Percentiles rank a stretch among this genome's conserved stretches.
phyloP scores from a whole-genome alignment of 2,329 filamentous ascomycete species.

The Davidsoniella virescens region DNA sequence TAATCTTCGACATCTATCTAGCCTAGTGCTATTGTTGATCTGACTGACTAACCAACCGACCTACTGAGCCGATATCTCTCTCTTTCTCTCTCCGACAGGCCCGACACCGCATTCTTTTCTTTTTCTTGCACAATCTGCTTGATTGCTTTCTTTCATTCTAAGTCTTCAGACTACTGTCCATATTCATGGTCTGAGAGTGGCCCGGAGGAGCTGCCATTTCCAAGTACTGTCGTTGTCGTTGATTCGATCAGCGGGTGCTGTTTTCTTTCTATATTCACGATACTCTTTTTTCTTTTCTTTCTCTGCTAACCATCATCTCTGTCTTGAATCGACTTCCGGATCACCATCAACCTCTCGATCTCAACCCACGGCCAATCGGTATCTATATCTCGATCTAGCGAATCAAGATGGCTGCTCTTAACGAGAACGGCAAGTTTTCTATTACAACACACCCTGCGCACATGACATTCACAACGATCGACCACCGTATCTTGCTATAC shows the following conservation, averaged over 20 bases:
- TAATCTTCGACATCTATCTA: not conserved
- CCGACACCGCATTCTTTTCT: not conserved
- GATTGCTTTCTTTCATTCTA: not conserved
- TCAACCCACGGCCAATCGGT: not conserved
- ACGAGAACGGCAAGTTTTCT: constrained; percentile 7
- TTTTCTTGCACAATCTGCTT: not conserved
- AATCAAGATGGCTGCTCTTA: constrained; percentile 7
- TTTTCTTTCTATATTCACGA: constrained; percentile 4
- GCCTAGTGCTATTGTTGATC: not conserved
- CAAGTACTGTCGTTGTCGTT: not conserved
- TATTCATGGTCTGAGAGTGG: constrained; percentile 2
- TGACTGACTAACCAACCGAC: not conserved
- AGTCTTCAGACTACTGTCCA: not conserved
- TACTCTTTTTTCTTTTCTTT: constrained; percentile 1
- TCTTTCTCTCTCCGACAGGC: not conserved
- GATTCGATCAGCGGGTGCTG: constrained; percentile 9
- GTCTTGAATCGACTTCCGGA: not conserved
- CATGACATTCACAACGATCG: not conserved
- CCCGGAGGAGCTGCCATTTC: not conserved
- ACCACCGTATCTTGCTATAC: not conserved
- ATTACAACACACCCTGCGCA: not conserved
- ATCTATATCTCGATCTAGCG: constrained; percentile 1
- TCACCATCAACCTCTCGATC: constrained; percentile 4
- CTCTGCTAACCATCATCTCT: not conserved
- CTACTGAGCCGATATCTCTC: not conserved